Percentiles rank a stretch among this genome's conserved stretches.
phyloP scores from a whole-genome alignment of 2,329 filamentous ascomycete species.

The Xylariales sp. region DNA sequence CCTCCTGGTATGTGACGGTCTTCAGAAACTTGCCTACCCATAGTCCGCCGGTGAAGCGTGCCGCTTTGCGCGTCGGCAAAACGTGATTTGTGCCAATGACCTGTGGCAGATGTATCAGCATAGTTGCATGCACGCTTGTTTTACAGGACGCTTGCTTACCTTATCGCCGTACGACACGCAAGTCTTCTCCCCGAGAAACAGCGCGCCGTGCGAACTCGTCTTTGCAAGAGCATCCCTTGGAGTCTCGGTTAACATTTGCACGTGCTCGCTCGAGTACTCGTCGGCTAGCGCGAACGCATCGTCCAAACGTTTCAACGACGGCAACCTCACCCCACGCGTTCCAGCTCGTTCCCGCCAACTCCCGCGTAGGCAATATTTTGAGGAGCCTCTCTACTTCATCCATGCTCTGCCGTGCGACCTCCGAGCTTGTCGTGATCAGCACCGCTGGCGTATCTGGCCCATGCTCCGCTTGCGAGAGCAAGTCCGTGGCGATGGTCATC shows the following conservation, averaged over 20 bases:
- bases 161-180: conserved; percentile 52
- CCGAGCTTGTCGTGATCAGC: conserved; percentile 41
- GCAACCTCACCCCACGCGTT: conserved; percentile 40
- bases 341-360: conserved; percentile 40
- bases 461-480: conserved; percentile 46
- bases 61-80: conserved; percentile 42
- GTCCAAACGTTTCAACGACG: conserved; percentile 38
- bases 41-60: conserved; percentile 45
- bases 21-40: conserved; percentile 52
- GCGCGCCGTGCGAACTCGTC: conserved; percentile 45
- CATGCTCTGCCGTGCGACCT: conserved; percentile 34
- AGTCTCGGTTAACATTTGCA: conserved; percentile 42
- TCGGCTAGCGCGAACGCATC: conserved; percentile 42
- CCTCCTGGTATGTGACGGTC: conserved; percentile 50
- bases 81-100: conserved; percentile 54
- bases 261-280: conserved; percentile 44
- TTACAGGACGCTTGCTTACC: conserved; percentile 26
- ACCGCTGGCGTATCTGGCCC: conserved; percentile 47
- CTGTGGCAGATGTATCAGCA: no score
- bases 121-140: conserved; percentile 17
- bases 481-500: conserved; percentile 38
- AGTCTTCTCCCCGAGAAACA: conserved; percentile 47
- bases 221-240: conserved; percentile 44
- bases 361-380: conserved; percentile 35
- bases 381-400: conserved; percentile 32